Conservation (phyloP, 1,139 yeast genomes). For the Keqinozyma sinolaborantium region DNA sequence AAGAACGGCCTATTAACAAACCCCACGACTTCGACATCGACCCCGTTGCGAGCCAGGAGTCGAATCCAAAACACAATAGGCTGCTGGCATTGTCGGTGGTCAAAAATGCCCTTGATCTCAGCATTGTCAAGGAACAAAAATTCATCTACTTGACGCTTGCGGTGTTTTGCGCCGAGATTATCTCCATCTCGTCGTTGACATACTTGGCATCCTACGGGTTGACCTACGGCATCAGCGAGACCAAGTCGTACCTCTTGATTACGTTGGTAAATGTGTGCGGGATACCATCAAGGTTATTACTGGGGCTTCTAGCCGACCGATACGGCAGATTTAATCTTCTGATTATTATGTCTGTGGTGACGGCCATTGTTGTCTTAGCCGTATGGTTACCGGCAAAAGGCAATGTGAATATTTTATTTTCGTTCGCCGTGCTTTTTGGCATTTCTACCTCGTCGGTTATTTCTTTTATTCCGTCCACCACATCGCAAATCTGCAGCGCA, state of each 20-base stretch:
- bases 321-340: conserved; percentile 53
- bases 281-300: conserved; percentile 41
- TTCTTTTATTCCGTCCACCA: conserved; percentile 36
- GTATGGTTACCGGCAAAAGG: conserved; percentile 44
- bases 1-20: conserved; percentile 30
- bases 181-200: conserved; percentile 47
- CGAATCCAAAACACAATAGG: background rate
- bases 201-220: conserved; percentile 52
- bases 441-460: conserved; percentile 26
- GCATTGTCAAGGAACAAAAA: conserved; percentile 36
- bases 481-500: conserved; percentile 62
- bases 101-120: conserved; percentile 34
- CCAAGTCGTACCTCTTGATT: conserved; percentile 41
- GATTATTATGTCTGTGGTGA: conserved; percentile 33
- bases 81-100: conserved; percentile 12
- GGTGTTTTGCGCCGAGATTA: conserved; percentile 45
- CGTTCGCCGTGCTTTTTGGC: conserved; percentile 26
- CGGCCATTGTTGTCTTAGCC: conserved; percentile 37
- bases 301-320: conserved; percentile 47
- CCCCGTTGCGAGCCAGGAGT: conserved; percentile 1
- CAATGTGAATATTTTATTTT: conserved; percentile 14
- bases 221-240: conserved; percentile 33
- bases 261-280: conserved; percentile 47
- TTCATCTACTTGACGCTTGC: conserved; percentile 39
- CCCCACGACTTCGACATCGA: conserved; percentile 1